These are phyloP conservation scores for Sclerotinia nivalis DNA, from an alignment of 2,329 filamentous ascomycete genomes.

Conservation along the genomic window DNA sequence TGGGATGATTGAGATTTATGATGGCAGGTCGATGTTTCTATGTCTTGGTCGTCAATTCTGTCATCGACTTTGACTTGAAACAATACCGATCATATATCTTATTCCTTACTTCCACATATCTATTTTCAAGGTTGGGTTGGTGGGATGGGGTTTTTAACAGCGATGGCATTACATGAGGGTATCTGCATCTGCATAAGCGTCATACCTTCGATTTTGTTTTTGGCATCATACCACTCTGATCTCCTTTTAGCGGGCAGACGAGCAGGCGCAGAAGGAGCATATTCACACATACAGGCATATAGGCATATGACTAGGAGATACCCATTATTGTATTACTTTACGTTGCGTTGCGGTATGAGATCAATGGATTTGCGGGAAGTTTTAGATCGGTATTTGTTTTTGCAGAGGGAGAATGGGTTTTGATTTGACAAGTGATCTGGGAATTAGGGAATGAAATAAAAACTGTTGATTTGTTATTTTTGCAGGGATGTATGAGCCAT, in stretches of 20 bases:
- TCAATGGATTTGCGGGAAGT: neutral
- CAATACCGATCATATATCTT: neutral
- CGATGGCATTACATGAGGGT: neutral
- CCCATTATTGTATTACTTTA: neutral
- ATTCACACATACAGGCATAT: neutral
- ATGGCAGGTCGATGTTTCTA: neutral
- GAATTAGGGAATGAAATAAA: neutral
- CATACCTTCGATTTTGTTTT: neutral
- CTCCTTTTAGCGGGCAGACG: neutral
- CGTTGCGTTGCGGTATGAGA: neutral
- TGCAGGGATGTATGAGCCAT: neutral
- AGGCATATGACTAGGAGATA: neutral
- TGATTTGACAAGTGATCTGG: too few relatives aligned
- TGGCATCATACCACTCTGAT: too few relatives aligned
- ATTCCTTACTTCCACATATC: neutral
- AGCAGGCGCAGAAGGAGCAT: neutral
- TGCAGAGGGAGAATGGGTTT: neutral
- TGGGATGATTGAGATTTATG: neutral
- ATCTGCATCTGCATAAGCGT: neutral
- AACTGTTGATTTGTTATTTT: neutral
- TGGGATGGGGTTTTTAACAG: neutral
- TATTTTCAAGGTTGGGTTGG: neutral
- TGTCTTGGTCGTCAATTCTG: neutral
- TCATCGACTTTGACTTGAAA: neutral
- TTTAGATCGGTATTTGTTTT: neutral